Evolutionary conservation across 441 rosid species (phyloP).

Genomic region (Pelargonium hybrid): DNA sequence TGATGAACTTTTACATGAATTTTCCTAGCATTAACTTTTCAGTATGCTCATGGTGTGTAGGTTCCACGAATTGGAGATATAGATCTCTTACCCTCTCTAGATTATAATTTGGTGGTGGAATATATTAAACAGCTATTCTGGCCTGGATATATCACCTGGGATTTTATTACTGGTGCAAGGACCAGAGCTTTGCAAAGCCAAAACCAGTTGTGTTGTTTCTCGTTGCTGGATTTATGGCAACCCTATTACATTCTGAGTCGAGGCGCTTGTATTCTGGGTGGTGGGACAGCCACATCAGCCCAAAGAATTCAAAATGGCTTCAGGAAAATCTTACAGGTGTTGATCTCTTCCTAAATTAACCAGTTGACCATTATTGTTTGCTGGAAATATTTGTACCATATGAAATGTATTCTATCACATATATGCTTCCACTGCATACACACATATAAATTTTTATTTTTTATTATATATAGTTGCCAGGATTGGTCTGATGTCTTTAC

Average conservation of each 20-base stretch:
- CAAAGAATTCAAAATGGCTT: slow-evolving; percentile 81
- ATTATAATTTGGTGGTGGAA: slow-evolving; percentile 11
- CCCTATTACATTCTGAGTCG: slow-evolving; percentile 35
- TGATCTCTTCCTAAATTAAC: slow-evolving; percentile 3
- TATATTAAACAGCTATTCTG: slow-evolving; percentile 35
- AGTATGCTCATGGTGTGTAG: slow-evolving; percentile 21
- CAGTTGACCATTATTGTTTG: neutral
- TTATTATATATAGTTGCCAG: neutral
- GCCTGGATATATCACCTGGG: slow-evolving; percentile 61
- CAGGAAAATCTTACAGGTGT: slow-evolving; percentile 76
- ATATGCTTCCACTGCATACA: neutral
- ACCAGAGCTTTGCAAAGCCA: slow-evolving; percentile 33
- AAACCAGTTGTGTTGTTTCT: slow-evolving; percentile 31
- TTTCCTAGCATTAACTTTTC: slow-evolving; percentile 13
- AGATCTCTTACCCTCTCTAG: slow-evolving; percentile 8
- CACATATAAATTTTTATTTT: neutral
- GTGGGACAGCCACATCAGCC: slow-evolving; percentile 78
- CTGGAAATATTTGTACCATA: neutral
- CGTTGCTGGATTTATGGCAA: slow-evolving; percentile 41
- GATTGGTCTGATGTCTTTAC: neutral
- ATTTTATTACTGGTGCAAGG: slow-evolving; percentile 35
- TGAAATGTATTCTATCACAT: neutral
- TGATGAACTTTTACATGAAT: slow-evolving; percentile 13
- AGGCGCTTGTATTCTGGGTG: slow-evolving; percentile 64
- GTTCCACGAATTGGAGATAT: slow-evolving; percentile 21